Conservation (phyloP, 805 yeast genomes). For the Yamadazyma insecticola region DNA sequence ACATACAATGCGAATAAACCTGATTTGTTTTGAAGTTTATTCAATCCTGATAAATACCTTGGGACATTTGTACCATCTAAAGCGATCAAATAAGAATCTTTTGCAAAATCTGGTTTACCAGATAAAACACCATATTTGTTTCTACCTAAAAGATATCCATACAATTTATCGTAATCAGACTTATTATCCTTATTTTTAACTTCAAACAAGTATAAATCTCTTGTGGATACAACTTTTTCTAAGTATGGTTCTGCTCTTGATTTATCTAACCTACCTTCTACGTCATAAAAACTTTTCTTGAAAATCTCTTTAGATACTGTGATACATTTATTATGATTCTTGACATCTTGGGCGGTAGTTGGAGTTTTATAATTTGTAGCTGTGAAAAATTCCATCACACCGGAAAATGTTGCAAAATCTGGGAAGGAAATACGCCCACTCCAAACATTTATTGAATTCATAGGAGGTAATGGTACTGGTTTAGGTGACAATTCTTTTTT, state of each 20-base stretch:
- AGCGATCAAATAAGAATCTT: constrained; percentile 60
- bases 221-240: constrained; percentile 37
- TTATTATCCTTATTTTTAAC: constrained; percentile 21
- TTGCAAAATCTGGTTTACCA: constrained; percentile 44
- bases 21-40: constrained; percentile 7
- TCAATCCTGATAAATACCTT: constrained; percentile 12
- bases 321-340: constrained; percentile 20
- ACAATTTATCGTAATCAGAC: constrained; percentile 26
- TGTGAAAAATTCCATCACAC: constrained; percentile 31
- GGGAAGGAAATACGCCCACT: constrained; percentile 46
- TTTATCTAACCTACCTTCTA: constrained; percentile 63
- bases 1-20: constrained; percentile 34
- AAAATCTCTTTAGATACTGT: constrained; percentile 26
- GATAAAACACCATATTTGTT: constrained; percentile 59
- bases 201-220: constrained; percentile 52
- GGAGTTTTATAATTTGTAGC: constrained; percentile 23
- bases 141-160: constrained; percentile 42
- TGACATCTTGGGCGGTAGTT: constrained; percentile 12
- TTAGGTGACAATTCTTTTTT: too few relatives aligned
- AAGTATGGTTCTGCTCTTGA: constrained; percentile 55
- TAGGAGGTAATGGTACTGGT: constrained; percentile 10
- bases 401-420: constrained; percentile 43
- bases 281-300: constrained; percentile 25
- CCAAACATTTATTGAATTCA: constrained; percentile 32
- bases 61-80: constrained; percentile 14